A percentile compares a stretch with the other conserved stretches of the same genome.
Conservation (phyloP, 2,329 filamentous ascomycete species). For the Akanthomyces dipterigenus region DNA sequence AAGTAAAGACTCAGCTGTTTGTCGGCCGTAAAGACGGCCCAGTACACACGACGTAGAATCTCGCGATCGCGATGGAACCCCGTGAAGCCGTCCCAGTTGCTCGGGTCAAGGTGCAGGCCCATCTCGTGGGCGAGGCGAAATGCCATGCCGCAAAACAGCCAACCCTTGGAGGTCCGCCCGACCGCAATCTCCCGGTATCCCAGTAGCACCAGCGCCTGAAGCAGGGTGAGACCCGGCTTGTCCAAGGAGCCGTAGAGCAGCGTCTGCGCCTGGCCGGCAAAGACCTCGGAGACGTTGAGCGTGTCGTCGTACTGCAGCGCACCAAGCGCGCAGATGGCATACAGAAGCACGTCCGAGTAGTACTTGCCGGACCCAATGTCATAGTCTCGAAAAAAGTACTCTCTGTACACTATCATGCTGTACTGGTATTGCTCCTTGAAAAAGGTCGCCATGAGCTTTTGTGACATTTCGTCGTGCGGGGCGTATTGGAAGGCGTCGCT, state of each 20-base stretch:
- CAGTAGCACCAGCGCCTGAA: constrained; percentile 38
- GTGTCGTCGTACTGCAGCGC: constrained; percentile 39
- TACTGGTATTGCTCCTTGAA: constrained; percentile 43
- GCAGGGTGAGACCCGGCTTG: constrained; percentile 38
- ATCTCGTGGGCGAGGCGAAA: constrained; percentile 45
- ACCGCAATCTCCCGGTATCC: constrained; percentile 42
- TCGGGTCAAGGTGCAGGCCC: constrained; percentile 45
- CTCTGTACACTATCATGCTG: constrained; percentile 43
- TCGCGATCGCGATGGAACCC: constrained; percentile 37
- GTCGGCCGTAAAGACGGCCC: constrained; percentile 43
- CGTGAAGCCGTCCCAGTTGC: constrained; percentile 37
- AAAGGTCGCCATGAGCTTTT: constrained; percentile 39
- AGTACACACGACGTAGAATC: constrained; percentile 42
- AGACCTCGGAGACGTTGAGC: constrained; percentile 33
- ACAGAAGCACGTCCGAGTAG: constrained; percentile 43
- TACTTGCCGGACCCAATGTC: constrained; percentile 38
- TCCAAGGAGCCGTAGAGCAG: constrained; percentile 39
- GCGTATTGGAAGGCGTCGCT: constrained; percentile 27
- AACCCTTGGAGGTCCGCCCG: constrained; percentile 41
- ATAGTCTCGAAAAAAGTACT: constrained; percentile 44
- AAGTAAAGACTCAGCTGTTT: constrained; percentile 47
- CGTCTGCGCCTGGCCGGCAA: constrained; percentile 37
- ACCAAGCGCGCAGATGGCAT: constrained; percentile 41
- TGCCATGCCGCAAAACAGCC: constrained; percentile 46
- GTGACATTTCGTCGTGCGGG: constrained; percentile 38